Conservation (phyloP, 2,329 filamentous ascomycete species). For the Sporothrix phasma region DNA sequence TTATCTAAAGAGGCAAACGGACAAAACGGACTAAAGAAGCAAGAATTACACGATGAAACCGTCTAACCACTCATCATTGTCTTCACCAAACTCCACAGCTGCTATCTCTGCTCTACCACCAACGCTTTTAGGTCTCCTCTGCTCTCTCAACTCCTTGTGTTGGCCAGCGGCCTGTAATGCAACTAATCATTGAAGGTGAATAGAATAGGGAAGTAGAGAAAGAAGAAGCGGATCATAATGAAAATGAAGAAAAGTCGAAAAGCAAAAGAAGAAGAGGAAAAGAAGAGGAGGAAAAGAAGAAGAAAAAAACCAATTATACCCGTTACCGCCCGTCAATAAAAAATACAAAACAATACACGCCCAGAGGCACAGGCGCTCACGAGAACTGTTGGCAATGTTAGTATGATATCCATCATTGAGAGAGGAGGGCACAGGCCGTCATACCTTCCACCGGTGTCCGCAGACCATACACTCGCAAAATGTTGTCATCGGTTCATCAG, state of each 20-base stretch:
- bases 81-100: not conserved
- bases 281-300: not conserved
- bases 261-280: not conserved
- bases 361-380: not conserved
- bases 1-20: too few species aligned
- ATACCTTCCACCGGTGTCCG: conserved; percentile 63
- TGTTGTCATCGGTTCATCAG: conserved; percentile 85
- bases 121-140: not conserved
- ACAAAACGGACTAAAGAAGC: too few species aligned
- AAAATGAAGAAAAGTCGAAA: not conserved
- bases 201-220: not conserved
- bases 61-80: not conserved
- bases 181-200: not conserved
- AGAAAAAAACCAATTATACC: not conserved
- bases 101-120: not conserved
- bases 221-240: not conserved
- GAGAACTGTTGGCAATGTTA: not conserved
- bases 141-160: not conserved
- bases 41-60: not conserved
- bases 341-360: conserved; percentile 2
- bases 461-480: conserved; percentile 64
- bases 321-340: not conserved
- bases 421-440: conserved; percentile 17
- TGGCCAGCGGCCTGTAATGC: not conserved
- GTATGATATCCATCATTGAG: not conserved